Conservation (phyloP, 2,329 filamentous ascomycete genomes). For the Aspergillus uvarum region DNA sequence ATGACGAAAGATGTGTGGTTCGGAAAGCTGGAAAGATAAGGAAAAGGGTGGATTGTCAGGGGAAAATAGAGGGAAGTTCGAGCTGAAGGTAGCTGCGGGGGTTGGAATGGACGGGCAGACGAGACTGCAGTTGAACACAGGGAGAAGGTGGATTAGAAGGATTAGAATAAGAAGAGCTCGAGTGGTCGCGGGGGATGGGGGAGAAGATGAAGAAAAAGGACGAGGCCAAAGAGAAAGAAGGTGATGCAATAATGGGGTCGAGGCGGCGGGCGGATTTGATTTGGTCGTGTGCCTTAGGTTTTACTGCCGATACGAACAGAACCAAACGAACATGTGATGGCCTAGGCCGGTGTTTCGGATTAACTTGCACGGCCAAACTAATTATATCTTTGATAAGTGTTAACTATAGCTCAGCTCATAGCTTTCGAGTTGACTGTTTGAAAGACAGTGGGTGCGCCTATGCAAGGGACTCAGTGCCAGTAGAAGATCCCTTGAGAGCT, state of each 20-base stretch:
- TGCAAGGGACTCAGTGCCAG: background rate
- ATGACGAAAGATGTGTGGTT: constrained; percentile 28
- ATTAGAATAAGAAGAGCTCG: background rate
- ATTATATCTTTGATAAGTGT: background rate
- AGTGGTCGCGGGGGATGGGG: constrained; percentile 10
- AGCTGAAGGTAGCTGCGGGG: background rate
- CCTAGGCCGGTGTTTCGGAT: constrained; percentile 3
- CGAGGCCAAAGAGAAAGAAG: constrained; percentile 17
- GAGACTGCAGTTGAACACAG: constrained; percentile 2
- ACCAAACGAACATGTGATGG: background rate
- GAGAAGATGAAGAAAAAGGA: constrained; percentile 13
- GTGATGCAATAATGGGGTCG: constrained; percentile 17
- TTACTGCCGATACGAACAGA: background rate
- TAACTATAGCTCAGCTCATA: background rate
- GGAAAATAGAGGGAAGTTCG: constrained; percentile 1
- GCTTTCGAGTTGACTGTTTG: background rate
- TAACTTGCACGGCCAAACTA: constrained; percentile 2
- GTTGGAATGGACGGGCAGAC: constrained; percentile 1
- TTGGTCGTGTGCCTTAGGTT: constrained; percentile 3
- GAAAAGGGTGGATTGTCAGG: constrained; percentile 12
- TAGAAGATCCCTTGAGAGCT: background rate
- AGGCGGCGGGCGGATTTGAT: background rate
- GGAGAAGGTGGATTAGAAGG: constrained; percentile 3
- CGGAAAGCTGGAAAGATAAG: constrained; percentile 17
- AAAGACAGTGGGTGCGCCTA: constrained; percentile 1